Percentiles rank a stretch among this genome's conserved stretches.
phyloP scores from a whole-genome alignment of 2,329 filamentous ascomycete genomes.

The Xylariaceae sp. region DNA sequence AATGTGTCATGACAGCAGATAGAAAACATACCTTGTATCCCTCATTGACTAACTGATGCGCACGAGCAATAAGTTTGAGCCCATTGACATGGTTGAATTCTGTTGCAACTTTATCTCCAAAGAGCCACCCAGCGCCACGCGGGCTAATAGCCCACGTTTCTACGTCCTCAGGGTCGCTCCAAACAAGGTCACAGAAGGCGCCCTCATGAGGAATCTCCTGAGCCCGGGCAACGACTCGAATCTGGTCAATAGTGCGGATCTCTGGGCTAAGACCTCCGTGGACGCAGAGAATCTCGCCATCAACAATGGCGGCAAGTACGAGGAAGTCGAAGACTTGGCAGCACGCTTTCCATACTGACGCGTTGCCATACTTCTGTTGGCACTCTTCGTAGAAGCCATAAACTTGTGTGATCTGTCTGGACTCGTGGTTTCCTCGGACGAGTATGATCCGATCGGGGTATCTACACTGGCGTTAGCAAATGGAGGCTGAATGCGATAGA shows the following conservation, averaged over 20 bases:
- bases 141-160: slow-evolving; percentile 96
- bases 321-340: slow-evolving; percentile 99
- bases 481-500: background rate
- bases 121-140: slow-evolving; percentile 93
- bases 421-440: slow-evolving; percentile 97
- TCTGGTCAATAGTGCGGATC: slow-evolving; percentile 97
- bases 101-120: slow-evolving; percentile 93
- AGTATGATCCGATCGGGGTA: slow-evolving; percentile 94
- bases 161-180: slow-evolving; percentile 95
- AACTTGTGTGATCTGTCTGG: slow-evolving; percentile 93
- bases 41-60: slow-evolving; percentile 98
- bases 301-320: slow-evolving; percentile 92
- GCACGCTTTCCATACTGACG: slow-evolving; percentile 99
- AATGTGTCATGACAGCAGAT: slow-evolving; percentile 39
- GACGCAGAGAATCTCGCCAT: slow-evolving; percentile 97
- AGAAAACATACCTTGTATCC: slow-evolving; percentile 83
- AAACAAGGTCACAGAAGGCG: slow-evolving; percentile 96
- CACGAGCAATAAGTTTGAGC: slow-evolving; percentile 89
- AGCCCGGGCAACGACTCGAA: slow-evolving; percentile 95
- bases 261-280: slow-evolving; percentile 86
- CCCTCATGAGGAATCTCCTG: slow-evolving; percentile 98
- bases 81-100: slow-evolving; percentile 98
- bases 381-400: slow-evolving; percentile 99
- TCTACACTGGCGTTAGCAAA: slow-evolving; percentile 48
- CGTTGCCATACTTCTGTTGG: slow-evolving; percentile 95